These are phyloP conservation scores for Rhodotorula glutinis DNA, from an alignment of 1,284 basidiomycete genomes.

Conservation along the genomic window DNA sequence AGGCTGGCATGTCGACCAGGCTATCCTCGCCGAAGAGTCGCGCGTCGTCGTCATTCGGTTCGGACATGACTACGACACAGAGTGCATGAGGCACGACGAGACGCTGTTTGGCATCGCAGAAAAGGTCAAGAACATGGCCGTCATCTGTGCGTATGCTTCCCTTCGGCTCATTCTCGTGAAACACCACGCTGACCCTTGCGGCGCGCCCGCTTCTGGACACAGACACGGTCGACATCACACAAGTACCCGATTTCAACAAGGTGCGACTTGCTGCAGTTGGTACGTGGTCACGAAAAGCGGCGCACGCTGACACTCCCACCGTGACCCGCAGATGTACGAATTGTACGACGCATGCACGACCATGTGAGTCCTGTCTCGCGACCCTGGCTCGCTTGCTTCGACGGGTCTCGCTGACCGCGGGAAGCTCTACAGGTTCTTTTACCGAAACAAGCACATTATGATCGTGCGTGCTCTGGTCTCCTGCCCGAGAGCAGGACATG, in stretches of 20 bases:
- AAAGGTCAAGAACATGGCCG: slow-evolving; percentile 97
- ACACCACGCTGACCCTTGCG: not conserved
- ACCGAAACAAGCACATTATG: slow-evolving; percentile 99
- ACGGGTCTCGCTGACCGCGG: not conserved
- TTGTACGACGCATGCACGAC: slow-evolving; percentile 88
- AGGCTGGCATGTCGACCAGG: slow-evolving; percentile 96
- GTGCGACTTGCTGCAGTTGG: slow-evolving; percentile 50
- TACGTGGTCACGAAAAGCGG: too few relatives aligned
- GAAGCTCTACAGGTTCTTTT: slow-evolving; percentile 62
- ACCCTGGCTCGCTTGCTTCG: not conserved
- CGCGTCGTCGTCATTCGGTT: slow-evolving; percentile 92
- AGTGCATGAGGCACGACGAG: slow-evolving; percentile 99
- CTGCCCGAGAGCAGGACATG: not conserved
- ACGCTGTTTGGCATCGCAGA: slow-evolving; percentile 88
- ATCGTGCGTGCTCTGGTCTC: slow-evolving; percentile 59
- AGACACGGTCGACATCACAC: slow-evolving; percentile 75
- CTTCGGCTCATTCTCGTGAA: too few relatives aligned
- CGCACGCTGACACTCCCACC: not conserved
- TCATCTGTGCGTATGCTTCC: slow-evolving; percentile 60
- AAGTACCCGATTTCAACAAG: slow-evolving; percentile 99
- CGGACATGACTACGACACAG: slow-evolving; percentile 87
- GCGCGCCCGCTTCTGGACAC: too few relatives aligned
- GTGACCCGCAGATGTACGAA: slow-evolving; percentile 71
- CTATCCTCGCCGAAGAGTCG: slow-evolving; percentile 96
- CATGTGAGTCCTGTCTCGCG: slow-evolving; percentile 71